phyloP scores from a whole-genome alignment of 2,329 filamentous ascomycete genomes.

The Huntiella moniliformis region DNA sequence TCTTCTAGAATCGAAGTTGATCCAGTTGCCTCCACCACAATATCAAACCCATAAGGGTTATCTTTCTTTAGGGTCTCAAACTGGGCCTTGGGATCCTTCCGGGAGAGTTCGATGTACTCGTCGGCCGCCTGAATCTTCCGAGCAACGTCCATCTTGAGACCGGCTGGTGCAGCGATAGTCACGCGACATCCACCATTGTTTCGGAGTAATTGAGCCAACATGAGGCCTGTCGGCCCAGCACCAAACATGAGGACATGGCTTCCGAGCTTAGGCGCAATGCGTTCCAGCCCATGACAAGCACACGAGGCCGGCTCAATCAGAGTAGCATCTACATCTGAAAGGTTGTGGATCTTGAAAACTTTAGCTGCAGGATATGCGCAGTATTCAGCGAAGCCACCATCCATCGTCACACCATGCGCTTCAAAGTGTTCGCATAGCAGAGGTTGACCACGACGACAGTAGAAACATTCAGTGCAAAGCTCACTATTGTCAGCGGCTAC shows the following conservation, averaged over 20 bases:
- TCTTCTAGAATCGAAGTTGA: slow-evolving; percentile 50
- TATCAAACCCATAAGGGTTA: slow-evolving; percentile 56
- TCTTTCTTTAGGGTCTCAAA: slow-evolving; percentile 42
- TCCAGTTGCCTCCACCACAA: slow-evolving; percentile 52
- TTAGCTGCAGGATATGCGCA: slow-evolving; percentile 31
- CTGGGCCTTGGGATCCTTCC: slow-evolving; percentile 35
- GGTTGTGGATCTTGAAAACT: slow-evolving; percentile 47
- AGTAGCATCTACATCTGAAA: slow-evolving; percentile 49
- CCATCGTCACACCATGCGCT: slow-evolving; percentile 47
- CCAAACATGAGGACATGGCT: slow-evolving; percentile 48
- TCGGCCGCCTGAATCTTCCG: slow-evolving; percentile 36
- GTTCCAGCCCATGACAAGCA: slow-evolving; percentile 50
- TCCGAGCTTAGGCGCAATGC: slow-evolving; percentile 46
- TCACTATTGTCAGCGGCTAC: slow-evolving; percentile 47
- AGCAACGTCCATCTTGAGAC: slow-evolving; percentile 53
- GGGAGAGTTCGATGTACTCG: slow-evolving; percentile 33
- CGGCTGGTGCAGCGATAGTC: slow-evolving; percentile 48
- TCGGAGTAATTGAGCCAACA: slow-evolving; percentile 42
- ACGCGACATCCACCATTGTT: slow-evolving; percentile 51
- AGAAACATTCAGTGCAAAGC: slow-evolving; percentile 54
- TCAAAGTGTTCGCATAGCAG: slow-evolving; percentile 52
- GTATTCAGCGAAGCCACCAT: slow-evolving; percentile 58
- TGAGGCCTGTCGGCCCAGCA: slow-evolving; percentile 47
- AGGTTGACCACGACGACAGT: slow-evolving; percentile 49
- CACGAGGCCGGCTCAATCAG: slow-evolving; percentile 53